phyloP scores from a whole-genome alignment of 352 stramenopile genomes.

The Phytophthora idaei region DNA sequence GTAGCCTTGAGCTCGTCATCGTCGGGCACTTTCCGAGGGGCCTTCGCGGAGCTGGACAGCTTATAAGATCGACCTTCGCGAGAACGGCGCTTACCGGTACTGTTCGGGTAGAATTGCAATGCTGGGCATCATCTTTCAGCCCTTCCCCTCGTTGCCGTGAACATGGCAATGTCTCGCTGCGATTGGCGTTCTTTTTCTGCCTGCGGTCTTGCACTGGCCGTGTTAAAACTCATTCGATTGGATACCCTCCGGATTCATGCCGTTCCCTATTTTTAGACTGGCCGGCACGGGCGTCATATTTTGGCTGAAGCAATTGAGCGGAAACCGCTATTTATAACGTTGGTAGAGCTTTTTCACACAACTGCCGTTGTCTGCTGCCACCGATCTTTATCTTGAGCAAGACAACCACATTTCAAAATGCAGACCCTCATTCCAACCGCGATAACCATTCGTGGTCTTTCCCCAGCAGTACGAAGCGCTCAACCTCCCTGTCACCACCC shows the following conservation, averaged over 20 bases:
- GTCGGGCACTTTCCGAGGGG: not conserved
- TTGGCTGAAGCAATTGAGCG: not conserved
- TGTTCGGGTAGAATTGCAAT: not conserved
- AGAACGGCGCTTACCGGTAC: not conserved
- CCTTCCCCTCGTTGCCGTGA: constrained; percentile 14
- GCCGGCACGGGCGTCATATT: not conserved
- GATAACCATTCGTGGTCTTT: constrained; percentile 35
- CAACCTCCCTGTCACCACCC: not conserved
- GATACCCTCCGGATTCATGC: constrained; percentile 13
- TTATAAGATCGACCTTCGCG: not conserved
- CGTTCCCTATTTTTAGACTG: constrained; percentile 8
- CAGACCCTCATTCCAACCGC: not conserved
- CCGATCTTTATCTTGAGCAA: constrained; percentile 21
- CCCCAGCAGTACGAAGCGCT: constrained; percentile 23
- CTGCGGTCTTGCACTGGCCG: not conserved
- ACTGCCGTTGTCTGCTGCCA: constrained; percentile 1
- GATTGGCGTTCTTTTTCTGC: constrained; percentile 16
- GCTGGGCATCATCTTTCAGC: constrained; percentile 14
- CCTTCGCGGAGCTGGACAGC: not conserved
- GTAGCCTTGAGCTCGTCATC: constrained; percentile 13
- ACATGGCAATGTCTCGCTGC: constrained; percentile 9
- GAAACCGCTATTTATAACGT: not conserved
- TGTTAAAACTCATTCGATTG: constrained; percentile 27
- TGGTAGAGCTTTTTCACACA: not conserved
- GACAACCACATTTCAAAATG: constrained; percentile 20